Percentiles rank a stretch among this genome's conserved stretches.
Evolutionary conservation across 2,329 filamentous ascomycete genomes (phyloP).

Genomic region (Curvularia hawaiiensis): DNA sequence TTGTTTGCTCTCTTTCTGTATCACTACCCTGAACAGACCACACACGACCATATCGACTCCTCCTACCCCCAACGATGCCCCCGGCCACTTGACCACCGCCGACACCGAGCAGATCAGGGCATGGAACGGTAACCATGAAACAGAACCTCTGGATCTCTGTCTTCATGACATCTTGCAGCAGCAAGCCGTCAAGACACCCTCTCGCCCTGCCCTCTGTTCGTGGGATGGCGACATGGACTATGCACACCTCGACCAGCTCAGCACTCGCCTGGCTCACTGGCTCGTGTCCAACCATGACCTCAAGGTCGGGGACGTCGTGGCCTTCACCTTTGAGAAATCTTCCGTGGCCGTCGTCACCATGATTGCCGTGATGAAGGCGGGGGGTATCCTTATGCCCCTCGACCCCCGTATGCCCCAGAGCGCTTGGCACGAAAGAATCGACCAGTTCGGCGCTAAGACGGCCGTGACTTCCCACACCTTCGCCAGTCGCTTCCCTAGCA

Average conservation of each 20-base stretch:
- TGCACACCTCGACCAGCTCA: constrained; percentile 1
- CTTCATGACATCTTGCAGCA: not conserved
- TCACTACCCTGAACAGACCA: not conserved
- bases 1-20: not conserved
- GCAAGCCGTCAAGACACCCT: not conserved
- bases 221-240: constrained; percentile 1
- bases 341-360: constrained; percentile 27
- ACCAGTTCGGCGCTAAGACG: not conserved
- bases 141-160: not conserved
- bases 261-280: constrained; percentile 1
- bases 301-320: constrained; percentile 11
- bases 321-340: constrained; percentile 29
- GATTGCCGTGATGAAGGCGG: constrained; percentile 46
- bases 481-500: not conserved
- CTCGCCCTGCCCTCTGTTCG: constrained; percentile 6
- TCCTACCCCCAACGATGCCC: not conserved
- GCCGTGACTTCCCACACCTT: not conserved
- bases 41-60: not conserved
- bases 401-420: constrained; percentile 6
- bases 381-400: constrained; percentile 45
- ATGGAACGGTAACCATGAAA: not conserved
- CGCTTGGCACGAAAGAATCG: constrained; percentile 3
- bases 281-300: constrained; percentile 5
- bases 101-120: not conserved
- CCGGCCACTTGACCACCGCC: not conserved